Evolutionary conservation across 2,329 filamentous ascomycete genomes (phyloP), one percentile per base, ranked within the genome.

Genomic region (Xylariaceae sp.): DNA sequence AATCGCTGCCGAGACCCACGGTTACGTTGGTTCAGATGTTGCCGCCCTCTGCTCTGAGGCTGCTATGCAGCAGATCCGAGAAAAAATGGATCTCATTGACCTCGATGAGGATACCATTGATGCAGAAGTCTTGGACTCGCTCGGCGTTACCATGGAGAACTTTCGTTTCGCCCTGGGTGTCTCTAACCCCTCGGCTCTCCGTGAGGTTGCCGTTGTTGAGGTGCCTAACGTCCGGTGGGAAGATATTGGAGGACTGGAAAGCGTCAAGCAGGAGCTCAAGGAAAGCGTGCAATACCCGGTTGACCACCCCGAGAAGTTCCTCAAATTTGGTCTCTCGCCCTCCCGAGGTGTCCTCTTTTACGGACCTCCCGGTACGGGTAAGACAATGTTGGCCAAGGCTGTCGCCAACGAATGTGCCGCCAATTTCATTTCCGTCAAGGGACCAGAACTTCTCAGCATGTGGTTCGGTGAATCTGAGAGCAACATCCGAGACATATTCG

Each of bases 391-490:
- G 78, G 94, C 94, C 72, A 99, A 99, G 84, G 94, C 94, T 66
- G 94, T 99, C 64, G 94, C 94, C 76, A 99, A 97, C 76, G 94
- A 99, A 80, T 97, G 91, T 71, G 88, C 94, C 59, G 94, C 94
- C 81, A 99, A 99, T 80, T 99, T 99, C 79, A 97, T 99, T 72
- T 99, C 94, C 41, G 87, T 99, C 75, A 99, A 99, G 85, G 94
- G 94, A 59, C 95, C 94, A 55, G 94, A 99, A 74, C 81, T 99
- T 68, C 84, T 99, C 67, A 96, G 91, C 74, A 99, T 99, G 94
- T 99, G 94, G 94, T 99, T 99, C 71, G 94, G 94, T 86, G 94
- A 99, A 79, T 99, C 94, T 52, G 95, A 99, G 78, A 96, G 90
- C 84, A 99, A 99, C 78, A 97, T 99, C 63, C 89, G 94, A 71